Evolutionary conservation across 306 rosid species (phyloP).

Genomic region (Medicago lupulina): DNA sequence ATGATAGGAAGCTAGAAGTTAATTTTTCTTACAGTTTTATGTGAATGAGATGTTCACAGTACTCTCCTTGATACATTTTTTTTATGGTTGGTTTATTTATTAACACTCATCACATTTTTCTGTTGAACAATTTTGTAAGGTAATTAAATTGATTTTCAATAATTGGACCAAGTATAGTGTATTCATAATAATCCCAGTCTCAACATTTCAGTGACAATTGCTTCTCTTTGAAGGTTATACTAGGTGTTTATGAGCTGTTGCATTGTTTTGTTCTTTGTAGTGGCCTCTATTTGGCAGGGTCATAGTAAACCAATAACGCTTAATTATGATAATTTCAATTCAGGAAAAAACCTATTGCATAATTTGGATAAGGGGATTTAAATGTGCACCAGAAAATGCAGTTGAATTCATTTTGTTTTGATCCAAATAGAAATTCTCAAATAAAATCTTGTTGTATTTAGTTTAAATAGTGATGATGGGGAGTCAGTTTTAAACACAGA

Average conservation of each 20-base stretch:
- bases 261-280: slow-evolving; percentile 12
- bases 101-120: background rate
- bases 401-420: background rate
- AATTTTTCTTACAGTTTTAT: too few relatives aligned
- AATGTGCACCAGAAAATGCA: background rate
- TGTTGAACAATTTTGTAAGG: background rate
- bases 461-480: slow-evolving; percentile 2
- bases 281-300: slow-evolving; percentile 12
- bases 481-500: slow-evolving; percentile 18
- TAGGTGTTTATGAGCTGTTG: slow-evolving; percentile 1
- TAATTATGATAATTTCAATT: background rate
- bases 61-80: background rate
- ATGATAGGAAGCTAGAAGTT: background rate
- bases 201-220: background rate
- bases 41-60: too few relatives aligned
- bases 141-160: background rate
- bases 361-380: background rate
- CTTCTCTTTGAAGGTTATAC: background rate
- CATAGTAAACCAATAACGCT: background rate
- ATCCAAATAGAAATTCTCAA: too few relatives aligned
- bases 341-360: background rate
- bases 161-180: background rate
- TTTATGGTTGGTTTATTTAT: background rate
- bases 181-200: background rate
- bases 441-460: too few relatives aligned